Evolutionary conservation across 129 eudicot genomes (phyloP).

Genomic region (Centaurea solstitialis): DNA sequence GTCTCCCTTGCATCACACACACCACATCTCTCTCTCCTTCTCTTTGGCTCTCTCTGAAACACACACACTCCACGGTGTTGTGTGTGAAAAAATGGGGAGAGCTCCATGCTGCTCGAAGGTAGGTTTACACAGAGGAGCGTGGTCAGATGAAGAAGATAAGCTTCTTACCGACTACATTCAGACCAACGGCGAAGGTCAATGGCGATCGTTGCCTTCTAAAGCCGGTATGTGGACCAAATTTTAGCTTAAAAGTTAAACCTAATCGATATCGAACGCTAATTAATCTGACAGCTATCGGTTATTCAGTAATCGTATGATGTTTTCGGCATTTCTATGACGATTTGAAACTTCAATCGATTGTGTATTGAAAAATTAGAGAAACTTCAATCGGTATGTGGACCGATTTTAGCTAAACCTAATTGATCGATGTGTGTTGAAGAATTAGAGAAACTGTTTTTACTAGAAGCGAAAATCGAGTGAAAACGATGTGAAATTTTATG

Average conservation of each 20-base stretch:
- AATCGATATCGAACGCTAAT: not conserved
- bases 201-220: slow-evolving; percentile 43
- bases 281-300: not conserved
- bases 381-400: too few relatives aligned
- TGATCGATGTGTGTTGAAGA: too few relatives aligned
- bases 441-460: too few relatives aligned
- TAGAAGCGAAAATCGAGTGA: too few relatives aligned
- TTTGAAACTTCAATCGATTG: not conserved
- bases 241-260: not conserved
- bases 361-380: too few relatives aligned
- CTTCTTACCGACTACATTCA: slow-evolving; percentile 42
- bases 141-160: slow-evolving; percentile 45
- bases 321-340: not conserved
- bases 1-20: slow-evolving; percentile 16
- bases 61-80: slow-evolving; percentile 25
- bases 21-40: slow-evolving; percentile 17
- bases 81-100: slow-evolving; percentile 34
- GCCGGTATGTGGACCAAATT: slow-evolving; percentile 27
- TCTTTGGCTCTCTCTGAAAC: not conserved
- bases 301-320: not conserved
- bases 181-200: slow-evolving; percentile 45
- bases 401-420: too few relatives aligned
- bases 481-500: too few relatives aligned
- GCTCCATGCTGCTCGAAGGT: slow-evolving; percentile 47
- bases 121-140: slow-evolving; percentile 45